Percentiles rank a stretch among this genome's conserved stretches.
Evolutionary conservation across 202 grass and related monocot species (phyloP).

Genomic region (Schoenoplectus tabernaemontani): DNA sequence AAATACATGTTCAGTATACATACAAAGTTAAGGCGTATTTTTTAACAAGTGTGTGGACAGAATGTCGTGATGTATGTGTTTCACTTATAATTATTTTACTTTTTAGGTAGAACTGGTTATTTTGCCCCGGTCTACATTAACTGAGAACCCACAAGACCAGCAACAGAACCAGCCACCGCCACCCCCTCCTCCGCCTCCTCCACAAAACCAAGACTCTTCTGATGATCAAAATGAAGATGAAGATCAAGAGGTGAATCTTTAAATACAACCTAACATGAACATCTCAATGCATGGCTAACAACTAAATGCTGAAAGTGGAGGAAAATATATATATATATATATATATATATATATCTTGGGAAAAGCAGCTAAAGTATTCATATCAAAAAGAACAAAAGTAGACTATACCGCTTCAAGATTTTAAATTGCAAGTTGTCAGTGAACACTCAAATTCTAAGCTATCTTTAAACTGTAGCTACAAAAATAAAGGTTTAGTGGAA

Average conservation of each 20-base stretch:
- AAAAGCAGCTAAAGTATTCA: background rate
- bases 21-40: background rate
- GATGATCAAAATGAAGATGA: constrained; percentile 94
- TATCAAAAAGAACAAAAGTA: background rate
- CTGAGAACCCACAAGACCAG: constrained; percentile 90
- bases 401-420: background rate
- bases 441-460: background rate
- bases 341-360: background rate
- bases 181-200: constrained; percentile 74
- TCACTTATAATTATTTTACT: background rate
- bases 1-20: background rate
- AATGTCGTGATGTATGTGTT: constrained; percentile 6
- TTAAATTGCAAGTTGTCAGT: background rate
- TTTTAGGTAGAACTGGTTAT: constrained; percentile 98
- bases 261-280: background rate
- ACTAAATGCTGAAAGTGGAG: background rate
- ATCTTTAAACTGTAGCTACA: background rate
- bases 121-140: constrained; percentile 71
- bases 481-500: background rate
- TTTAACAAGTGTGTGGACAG: background rate
- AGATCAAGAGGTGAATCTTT: constrained; percentile 67
- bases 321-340: no score
- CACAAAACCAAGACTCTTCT: constrained; percentile 78
- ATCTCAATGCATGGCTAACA: background rate
- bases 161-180: constrained; percentile 80